Conservation (phyloP, 257 asterid genomes). For the Solanum lycopersicoides region DNA sequence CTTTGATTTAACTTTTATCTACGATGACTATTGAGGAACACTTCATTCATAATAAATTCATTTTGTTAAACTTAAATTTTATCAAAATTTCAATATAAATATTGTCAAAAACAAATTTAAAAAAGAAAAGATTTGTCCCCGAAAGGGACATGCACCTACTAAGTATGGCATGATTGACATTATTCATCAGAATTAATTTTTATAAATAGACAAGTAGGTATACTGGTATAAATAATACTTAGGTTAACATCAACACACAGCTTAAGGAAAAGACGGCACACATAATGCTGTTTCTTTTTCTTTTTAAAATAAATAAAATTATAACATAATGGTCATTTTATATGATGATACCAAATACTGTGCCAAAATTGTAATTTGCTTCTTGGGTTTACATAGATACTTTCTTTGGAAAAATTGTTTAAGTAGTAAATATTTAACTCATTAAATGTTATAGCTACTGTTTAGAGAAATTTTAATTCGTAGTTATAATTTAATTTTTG, state of each 20-base stretch:
- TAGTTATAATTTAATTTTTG: no score
- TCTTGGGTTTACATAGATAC: not conserved
- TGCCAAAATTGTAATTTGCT: not conserved
- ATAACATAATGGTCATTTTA: not conserved
- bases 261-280: not conserved
- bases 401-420: not conserved
- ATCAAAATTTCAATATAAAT: rapidly evolving
- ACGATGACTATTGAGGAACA: rapidly evolving
- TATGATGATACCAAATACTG: not conserved
- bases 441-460: no score
- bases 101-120: rapidly evolving
- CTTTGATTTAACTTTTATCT: no score
- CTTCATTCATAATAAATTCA: rapidly evolving
- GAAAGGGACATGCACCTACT: not conserved
- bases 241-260: not conserved
- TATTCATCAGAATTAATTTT: not conserved
- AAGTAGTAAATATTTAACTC: no score
- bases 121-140: not conserved
- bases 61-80: not conserved
- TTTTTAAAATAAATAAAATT: not conserved
- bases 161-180: not conserved
- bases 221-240: not conserved
- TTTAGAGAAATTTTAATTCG: no score
- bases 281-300: not conserved
- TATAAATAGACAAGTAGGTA: not conserved